Conservation (phyloP, 2,329 filamentous ascomycete species). For the Calycina herbarum region DNA sequence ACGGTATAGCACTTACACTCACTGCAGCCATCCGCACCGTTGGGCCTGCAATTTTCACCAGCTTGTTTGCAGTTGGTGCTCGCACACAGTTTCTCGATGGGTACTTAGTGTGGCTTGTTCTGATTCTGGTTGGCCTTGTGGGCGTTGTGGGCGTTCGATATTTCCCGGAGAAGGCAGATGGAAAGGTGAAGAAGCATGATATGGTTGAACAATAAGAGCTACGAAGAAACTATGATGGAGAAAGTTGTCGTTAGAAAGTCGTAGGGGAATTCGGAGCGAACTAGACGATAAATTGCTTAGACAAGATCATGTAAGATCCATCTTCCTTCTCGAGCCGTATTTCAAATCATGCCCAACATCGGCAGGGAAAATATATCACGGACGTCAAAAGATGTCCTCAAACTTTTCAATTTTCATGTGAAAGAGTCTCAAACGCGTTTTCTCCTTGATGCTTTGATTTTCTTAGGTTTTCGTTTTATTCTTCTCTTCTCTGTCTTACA, state of each 20-base stretch:
- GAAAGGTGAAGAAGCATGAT: constrained; percentile 20
- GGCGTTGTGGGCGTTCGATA: constrained; percentile 38
- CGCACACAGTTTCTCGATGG: constrained; percentile 61
- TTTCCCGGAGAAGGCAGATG: constrained; percentile 38
- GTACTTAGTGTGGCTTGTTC: constrained; percentile 64
- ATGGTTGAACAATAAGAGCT: background rate
- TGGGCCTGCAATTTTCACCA: constrained; percentile 64
- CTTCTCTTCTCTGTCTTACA: background rate
- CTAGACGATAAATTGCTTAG: too few relatives aligned
- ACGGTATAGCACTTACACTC: constrained; percentile 65
- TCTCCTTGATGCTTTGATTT: background rate
- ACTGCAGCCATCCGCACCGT: constrained; percentile 63
- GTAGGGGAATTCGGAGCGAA: too few relatives aligned
- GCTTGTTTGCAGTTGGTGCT: constrained; percentile 67
- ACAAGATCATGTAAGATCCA: too few relatives aligned
- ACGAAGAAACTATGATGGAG: background rate
- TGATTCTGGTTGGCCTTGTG: constrained; percentile 43
- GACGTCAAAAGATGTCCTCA: too few relatives aligned
- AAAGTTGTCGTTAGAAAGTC: background rate
- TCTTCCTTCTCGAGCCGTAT: too few relatives aligned
- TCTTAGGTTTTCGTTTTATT: background rate
- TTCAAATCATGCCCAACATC: too few relatives aligned
- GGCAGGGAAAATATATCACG: too few relatives aligned
- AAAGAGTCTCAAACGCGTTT: too few relatives aligned
- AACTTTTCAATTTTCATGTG: too few relatives aligned